phyloP scores from a whole-genome alignment of 2,329 filamentous ascomycete species.

The Trichocomaceae sp. region DNA sequence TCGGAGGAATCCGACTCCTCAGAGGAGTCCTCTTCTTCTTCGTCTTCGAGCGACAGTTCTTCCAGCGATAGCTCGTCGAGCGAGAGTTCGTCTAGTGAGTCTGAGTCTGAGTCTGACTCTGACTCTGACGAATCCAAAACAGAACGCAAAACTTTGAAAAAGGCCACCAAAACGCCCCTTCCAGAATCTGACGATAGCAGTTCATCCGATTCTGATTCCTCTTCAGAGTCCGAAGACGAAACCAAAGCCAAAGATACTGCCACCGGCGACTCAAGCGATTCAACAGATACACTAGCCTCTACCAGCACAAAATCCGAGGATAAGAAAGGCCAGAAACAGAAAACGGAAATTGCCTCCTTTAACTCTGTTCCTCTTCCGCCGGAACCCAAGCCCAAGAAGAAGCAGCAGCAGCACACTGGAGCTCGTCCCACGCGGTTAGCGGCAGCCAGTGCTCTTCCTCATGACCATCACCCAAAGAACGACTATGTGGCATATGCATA shows the following conservation, averaged over 20 bases:
- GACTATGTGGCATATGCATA: slow-evolving; percentile 79
- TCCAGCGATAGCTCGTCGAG: slow-evolving; percentile 21
- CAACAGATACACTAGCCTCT: slow-evolving; percentile 11
- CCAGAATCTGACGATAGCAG: slow-evolving; percentile 26
- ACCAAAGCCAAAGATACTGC: slow-evolving; percentile 14
- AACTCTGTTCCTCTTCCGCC: slow-evolving; percentile 17
- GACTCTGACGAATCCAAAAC: slow-evolving; percentile 22
- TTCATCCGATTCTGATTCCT: slow-evolving; percentile 13
- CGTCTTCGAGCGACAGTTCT: slow-evolving; percentile 26
- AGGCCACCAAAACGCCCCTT: slow-evolving; percentile 31
- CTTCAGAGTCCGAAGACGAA: slow-evolving; percentile 18
- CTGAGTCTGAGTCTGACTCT: slow-evolving; percentile 23
- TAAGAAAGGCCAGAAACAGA: slow-evolving; percentile 18
- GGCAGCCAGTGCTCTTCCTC: slow-evolving; percentile 61
- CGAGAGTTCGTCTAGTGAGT: slow-evolving; percentile 24
- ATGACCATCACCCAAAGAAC: slow-evolving; percentile 69
- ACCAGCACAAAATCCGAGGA: slow-evolving; percentile 12
- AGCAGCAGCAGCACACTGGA: slow-evolving; percentile 40
- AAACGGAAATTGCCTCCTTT: slow-evolving; percentile 19
- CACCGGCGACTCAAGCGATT: slow-evolving; percentile 13
- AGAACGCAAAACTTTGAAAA: slow-evolving; percentile 26
- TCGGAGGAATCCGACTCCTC: slow-evolving; percentile 18
- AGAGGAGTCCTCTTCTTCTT: slow-evolving; percentile 14
- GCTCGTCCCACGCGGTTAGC: slow-evolving; percentile 66
- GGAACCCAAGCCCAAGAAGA: slow-evolving; percentile 24